Conservation (phyloP, 2,329 filamentous ascomycete genomes). For the Ascomycota sp. region DNA sequence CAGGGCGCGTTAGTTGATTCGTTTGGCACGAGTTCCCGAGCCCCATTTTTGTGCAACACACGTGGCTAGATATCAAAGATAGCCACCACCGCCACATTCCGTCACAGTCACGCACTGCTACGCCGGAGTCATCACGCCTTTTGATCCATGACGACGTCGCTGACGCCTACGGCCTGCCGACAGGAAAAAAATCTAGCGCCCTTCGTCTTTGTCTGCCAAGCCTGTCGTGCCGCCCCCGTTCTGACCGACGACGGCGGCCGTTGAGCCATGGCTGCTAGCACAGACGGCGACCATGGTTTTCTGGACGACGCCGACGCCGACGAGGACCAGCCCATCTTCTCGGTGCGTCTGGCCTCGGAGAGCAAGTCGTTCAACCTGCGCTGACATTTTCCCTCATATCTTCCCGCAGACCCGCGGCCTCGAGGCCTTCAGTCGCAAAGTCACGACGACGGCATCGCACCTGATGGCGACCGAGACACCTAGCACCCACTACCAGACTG, state of each 20-base stretch:
- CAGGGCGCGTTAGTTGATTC: no score
- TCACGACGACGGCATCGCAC: constrained; percentile 78
- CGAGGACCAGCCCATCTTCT: constrained; percentile 25
- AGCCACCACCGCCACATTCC: no score
- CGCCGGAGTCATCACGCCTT: no score
- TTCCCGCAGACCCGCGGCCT: constrained; percentile 51
- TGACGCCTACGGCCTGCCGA: no score
- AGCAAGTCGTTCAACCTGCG: neutral
- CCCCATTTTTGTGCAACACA: no score
- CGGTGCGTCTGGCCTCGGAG: constrained; percentile 7
- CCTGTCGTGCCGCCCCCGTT: no score
- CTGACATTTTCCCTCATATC: neutral
- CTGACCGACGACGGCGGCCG: neutral
- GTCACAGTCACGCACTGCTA: no score
- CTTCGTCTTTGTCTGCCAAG: no score
- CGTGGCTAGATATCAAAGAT: no score
- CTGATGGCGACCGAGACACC: constrained; percentile 43
- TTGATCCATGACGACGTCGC: no score
- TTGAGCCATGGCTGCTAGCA: constrained; percentile 17
- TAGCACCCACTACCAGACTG: constrained; percentile 55
- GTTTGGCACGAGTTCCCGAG: no score
- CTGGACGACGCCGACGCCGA: constrained; percentile 21
- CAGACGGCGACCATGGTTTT: constrained; percentile 22
- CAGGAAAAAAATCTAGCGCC: no score
- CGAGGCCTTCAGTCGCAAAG: constrained; percentile 83